Percentiles rank a stretch among this genome's conserved stretches.
phyloP scores from a whole-genome alignment of 768 basidiomycete genomes.

The Candolleomyces eurysporus region DNA sequence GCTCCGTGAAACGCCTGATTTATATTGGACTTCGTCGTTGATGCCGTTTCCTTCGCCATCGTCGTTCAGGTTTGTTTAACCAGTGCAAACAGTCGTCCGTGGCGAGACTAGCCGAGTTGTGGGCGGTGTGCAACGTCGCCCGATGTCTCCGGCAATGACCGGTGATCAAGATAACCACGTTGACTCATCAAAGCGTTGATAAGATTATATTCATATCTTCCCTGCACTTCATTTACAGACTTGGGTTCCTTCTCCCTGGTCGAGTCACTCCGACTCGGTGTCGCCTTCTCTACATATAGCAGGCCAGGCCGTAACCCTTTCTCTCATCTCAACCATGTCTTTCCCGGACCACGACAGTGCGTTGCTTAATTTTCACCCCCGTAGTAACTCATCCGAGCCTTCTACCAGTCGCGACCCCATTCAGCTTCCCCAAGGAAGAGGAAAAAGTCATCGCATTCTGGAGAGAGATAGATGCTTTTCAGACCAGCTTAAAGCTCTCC shows the following conservation, averaged over 20 bases:
- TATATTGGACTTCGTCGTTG: neutral
- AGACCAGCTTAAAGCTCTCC: slow-evolving; percentile 88
- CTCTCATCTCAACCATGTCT: slow-evolving; percentile 43
- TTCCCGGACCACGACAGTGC: slow-evolving; percentile 72
- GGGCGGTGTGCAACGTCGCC: neutral
- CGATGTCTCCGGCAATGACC: neutral
- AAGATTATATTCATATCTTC: neutral
- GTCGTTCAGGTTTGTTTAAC: neutral
- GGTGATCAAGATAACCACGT: slow-evolving; percentile 6
- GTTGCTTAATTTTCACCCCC: slow-evolving; percentile 23
- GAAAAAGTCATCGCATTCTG: slow-evolving; percentile 89
- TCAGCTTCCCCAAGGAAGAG: slow-evolving; percentile 87
- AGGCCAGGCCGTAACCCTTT: neutral
- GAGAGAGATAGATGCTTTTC: slow-evolving; percentile 97
- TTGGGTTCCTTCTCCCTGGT: neutral
- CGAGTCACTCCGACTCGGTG: slow-evolving; percentile 2
- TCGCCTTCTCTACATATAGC: neutral
- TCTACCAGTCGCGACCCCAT: slow-evolving; percentile 62
- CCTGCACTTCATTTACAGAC: neutral
- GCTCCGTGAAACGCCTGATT: too few species aligned
- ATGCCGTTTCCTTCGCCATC: neutral
- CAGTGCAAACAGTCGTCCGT: neutral
- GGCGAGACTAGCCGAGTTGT: too few species aligned
- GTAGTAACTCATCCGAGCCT: slow-evolving; percentile 11
- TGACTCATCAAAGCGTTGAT: neutral